Conservation (phyloP, 768 basidiomycete species). For the Naganishia kalamii region DNA sequence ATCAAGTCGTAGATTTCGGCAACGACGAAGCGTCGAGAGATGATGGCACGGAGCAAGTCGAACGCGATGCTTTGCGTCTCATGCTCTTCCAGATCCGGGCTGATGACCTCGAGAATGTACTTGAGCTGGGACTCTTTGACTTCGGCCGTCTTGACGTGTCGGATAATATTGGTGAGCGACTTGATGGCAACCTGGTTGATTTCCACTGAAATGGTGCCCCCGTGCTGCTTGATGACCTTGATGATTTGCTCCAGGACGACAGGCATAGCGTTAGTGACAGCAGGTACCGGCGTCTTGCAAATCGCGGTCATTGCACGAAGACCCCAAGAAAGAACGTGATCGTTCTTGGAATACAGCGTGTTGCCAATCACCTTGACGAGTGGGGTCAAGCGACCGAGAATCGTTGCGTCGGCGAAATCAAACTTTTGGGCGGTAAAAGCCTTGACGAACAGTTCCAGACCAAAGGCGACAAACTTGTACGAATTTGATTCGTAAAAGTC, state of each 20-base stretch:
- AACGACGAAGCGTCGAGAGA: constrained; percentile 82
- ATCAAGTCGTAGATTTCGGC: constrained; percentile 96
- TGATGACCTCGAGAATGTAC: constrained; percentile 74
- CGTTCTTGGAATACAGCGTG: constrained; percentile 75
- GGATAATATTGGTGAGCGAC: constrained; percentile 75
- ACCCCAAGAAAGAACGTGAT: constrained; percentile 65
- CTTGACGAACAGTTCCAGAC: constrained; percentile 81
- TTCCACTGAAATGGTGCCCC: constrained; percentile 76
- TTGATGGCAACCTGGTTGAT: constrained; percentile 81
- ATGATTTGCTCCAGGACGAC: constrained; percentile 78
- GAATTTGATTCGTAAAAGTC: constrained; percentile 82
- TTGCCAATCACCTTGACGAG: constrained; percentile 84
- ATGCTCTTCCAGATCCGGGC: constrained; percentile 86
- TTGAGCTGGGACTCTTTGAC: constrained; percentile 84
- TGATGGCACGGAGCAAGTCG: constrained; percentile 78
- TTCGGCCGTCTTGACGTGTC: constrained; percentile 73
- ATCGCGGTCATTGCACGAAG: constrained; percentile 75
- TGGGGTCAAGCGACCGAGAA: constrained; percentile 75
- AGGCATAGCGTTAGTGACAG: constrained; percentile 66
- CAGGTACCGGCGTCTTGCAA: constrained; percentile 72
- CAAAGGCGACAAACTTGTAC: constrained; percentile 83
- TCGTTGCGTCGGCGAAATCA: constrained; percentile 67
- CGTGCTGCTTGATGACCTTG: constrained; percentile 70
- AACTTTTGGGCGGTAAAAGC: constrained; percentile 80
- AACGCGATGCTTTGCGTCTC: constrained; percentile 79